Base-by-base conservation (phyloP, 768 basidiomycete species). In the Boletus pseudopeckii region DNA sequence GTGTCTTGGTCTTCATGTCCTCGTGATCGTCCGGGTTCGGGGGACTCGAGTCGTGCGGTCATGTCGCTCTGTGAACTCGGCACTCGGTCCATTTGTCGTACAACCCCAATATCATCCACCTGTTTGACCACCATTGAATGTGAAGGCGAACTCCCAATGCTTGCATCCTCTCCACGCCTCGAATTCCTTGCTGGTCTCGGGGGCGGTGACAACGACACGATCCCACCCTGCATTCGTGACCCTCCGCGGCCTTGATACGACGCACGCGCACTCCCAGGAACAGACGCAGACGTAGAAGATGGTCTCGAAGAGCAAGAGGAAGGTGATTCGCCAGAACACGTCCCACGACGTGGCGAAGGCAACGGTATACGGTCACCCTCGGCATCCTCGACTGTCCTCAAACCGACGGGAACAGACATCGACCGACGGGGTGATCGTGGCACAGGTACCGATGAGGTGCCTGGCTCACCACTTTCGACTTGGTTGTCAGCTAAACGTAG, bases 301-400 rank as follows among this genome's bases (percentile, higher is more conserved):
- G 84, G 83, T 17, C 74, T 66, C 69, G 72, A 17, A 78, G 80
- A 45, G 14, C 20, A 34, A 38, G 44, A 13, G 8, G 56, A 55
- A 36, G 53, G 77, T 41, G 66, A 53, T 22, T 54, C 65, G 37
- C 48, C 54, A 34, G 38, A 38, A 57, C 46, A 53, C 9, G 50
- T 54, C 47, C 50, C 48, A 20, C 54, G 53, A 37, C 42, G 46
- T 11, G 65, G 52, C 13, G 56, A 55, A 24, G 58, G 57, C 36
- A 58, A 38, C 2, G 53, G 55, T 1, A 43, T n/a, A 22, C 11
- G 15, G 1, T 55, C 63, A n/a, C 11, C 2, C 34, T 62, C 56
- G 11, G 30, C 10, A 10, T 55, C 50, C 3, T 61, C 64, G 22
- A 24, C 24, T 26, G 42, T 45, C 14, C 30, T 45, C 40, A 57